Conservation (phyloP, 2,329 filamentous ascomycete genomes). For the Penicillium crustosum region DNA sequence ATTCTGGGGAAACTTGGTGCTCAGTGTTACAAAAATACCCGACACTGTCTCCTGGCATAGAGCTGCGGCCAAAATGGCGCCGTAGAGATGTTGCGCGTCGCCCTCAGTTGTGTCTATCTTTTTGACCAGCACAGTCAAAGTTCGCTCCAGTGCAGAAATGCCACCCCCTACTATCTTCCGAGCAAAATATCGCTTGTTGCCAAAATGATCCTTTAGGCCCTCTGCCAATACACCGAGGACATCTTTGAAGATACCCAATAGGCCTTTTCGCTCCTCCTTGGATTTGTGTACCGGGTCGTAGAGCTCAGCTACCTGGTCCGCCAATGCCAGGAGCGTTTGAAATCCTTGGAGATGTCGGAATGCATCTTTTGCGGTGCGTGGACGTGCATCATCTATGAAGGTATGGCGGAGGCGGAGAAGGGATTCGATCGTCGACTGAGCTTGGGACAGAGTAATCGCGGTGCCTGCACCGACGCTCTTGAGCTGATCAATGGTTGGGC, state of each 20-base stretch:
- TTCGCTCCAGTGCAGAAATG: constrained; percentile 73
- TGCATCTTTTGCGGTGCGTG: constrained; percentile 66
- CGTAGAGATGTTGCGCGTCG: constrained; percentile 77
- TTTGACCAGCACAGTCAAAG: constrained; percentile 64
- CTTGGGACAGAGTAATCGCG: constrained; percentile 33
- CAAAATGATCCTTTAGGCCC: constrained; percentile 73
- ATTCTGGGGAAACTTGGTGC: constrained; percentile 27
- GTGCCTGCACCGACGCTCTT: constrained; percentile 33
- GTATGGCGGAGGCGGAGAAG: constrained; percentile 67
- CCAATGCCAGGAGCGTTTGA: constrained; percentile 66
- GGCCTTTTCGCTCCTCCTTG: constrained; percentile 61
- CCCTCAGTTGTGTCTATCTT: constrained; percentile 48
- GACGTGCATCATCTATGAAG: constrained; percentile 54
- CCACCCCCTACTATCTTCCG: constrained; percentile 73
- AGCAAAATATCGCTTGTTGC: constrained; percentile 85
- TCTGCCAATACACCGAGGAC: constrained; percentile 65
- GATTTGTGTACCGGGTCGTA: constrained; percentile 65
- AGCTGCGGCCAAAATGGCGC: constrained; percentile 76
- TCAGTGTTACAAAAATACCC: constrained; percentile 58
- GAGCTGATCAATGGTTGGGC: constrained; percentile 40
- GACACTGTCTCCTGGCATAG: constrained; percentile 75
- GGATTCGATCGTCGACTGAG: constrained; percentile 52
- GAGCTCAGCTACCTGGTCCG: constrained; percentile 71
- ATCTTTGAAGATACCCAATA: constrained; percentile 66
- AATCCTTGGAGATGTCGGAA: constrained; percentile 82